These are phyloP conservation scores for Trichothecium sympodiale DNA, from an alignment of 2,329 filamentous ascomycete species.

Conservation along the genomic window DNA sequence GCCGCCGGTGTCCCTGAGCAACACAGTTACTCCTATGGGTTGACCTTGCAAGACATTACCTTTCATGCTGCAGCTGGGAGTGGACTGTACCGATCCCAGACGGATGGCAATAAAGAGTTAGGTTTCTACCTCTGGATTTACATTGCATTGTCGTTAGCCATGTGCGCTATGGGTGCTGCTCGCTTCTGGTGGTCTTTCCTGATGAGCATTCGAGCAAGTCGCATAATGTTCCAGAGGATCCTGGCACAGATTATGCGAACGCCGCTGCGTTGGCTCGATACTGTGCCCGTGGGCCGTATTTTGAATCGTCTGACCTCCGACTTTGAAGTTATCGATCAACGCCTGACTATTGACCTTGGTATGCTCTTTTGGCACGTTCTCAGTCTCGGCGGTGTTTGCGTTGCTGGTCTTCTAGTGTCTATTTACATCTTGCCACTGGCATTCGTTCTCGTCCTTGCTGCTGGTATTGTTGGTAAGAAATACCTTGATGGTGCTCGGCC, in stretches of 20 bases:
- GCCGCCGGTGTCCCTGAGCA: slow-evolving; percentile 12
- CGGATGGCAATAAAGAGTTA: slow-evolving; percentile 24
- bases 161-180: slow-evolving; percentile 47
- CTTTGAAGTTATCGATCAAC: slow-evolving; percentile 62
- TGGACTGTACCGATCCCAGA: slow-evolving; percentile 11
- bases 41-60: slow-evolving; percentile 34
- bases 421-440: slow-evolving; percentile 54
- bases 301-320: slow-evolving; percentile 71
- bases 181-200: slow-evolving; percentile 53
- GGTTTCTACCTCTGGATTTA: slow-evolving; percentile 60
- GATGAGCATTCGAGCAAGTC: slow-evolving; percentile 59
- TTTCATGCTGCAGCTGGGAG: slow-evolving; percentile 25
- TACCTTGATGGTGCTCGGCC: slow-evolving; percentile 66
- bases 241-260: slow-evolving; percentile 58
- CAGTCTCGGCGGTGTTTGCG: slow-evolving; percentile 52
- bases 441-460: slow-evolving; percentile 43
- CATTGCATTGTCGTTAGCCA: slow-evolving; percentile 43
- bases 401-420: slow-evolving; percentile 58
- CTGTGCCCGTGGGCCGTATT: slow-evolving; percentile 64
- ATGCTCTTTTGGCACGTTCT: slow-evolving; percentile 50
- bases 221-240: slow-evolving; percentile 54
- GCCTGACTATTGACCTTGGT: slow-evolving; percentile 51
- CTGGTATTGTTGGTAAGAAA: slow-evolving; percentile 42
- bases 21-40: slow-evolving; percentile 30
- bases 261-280: slow-evolving; percentile 71